A percentile compares a stretch with the other conserved stretches of the same genome.
Evolutionary conservation across 2,329 filamentous ascomycete species (phyloP).

Genomic region (Pseudogymnoascus sp.): DNA sequence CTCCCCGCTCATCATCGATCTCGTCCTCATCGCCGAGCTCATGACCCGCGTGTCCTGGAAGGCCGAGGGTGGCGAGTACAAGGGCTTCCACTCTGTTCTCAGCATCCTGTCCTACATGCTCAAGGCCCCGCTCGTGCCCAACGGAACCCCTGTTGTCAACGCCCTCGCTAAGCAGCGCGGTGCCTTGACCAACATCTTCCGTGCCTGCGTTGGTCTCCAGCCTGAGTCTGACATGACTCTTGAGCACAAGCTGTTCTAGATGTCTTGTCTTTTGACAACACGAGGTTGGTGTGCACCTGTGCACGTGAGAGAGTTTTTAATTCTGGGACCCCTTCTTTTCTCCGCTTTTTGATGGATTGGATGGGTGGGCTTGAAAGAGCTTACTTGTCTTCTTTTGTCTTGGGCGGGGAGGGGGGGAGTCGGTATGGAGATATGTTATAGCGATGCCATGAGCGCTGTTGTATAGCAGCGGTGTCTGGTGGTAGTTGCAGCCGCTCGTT

Average conservation of each 20-base stretch:
- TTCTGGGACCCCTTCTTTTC: background rate
- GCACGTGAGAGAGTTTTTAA: background rate
- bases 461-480: background rate
- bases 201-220: conserved; percentile 90
- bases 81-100: conserved; percentile 92
- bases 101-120: conserved; percentile 99
- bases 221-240: conserved; percentile 98
- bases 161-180: conserved; percentile 91
- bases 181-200: conserved; percentile 96
- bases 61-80: conserved; percentile 60
- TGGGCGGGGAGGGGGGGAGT: background rate
- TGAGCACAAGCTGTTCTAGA: conserved; percentile 91
- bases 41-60: conserved; percentile 98
- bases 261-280: background rate
- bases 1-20: conserved; percentile 92
- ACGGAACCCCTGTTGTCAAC: conserved; percentile 93
- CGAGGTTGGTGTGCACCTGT: background rate
- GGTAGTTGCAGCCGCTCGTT: conserved; percentile 3
- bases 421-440: background rate
- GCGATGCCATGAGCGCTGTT: background rate
- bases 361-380: background rate
- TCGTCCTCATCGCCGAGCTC: conserved; percentile 88
- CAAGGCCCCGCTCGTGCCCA: conserved; percentile 86
- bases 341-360: background rate
- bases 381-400: background rate